Base-by-base conservation (phyloP, 2,329 filamentous ascomycete species). In the Claviceps arundinis region DNA sequence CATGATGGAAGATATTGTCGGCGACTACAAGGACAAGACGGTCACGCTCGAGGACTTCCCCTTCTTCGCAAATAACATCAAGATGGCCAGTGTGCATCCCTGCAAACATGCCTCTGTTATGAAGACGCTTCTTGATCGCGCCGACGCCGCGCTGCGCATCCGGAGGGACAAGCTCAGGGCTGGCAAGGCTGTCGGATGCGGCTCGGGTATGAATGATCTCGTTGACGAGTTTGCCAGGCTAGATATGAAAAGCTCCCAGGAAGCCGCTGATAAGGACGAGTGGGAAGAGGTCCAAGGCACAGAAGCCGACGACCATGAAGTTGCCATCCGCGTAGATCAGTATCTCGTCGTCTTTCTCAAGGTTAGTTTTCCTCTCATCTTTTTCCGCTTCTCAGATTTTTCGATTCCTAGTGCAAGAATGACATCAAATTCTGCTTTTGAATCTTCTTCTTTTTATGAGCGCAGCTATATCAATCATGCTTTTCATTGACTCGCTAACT, bases 71-170 rank as follows among this genome's bases (percentile, higher is more conserved):
- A 85, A 87, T 63, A 84, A 83, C 60, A 82, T 96, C 65, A 95
- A 96, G 74, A 98, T 96, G 80, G 93, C 91, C 37, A 93, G 86
- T 37, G 87, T 98, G 14, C 93, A 98, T 64, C 93, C 93, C 3
- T 98, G 93, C 79, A 94, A 93, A 66, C 93, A 98, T 66, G 93
- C 93, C 9, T 86, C 86, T 30, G 93, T 98, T 60, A 98, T 98
- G 93, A 98, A 97, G 72, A 88, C 88, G 22, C 80, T 98, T 4
- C 84, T 98, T 41, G 93, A 97, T 68, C 88, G 93, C 38, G 93
- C 93, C 47, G 91, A 98, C 65, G 89, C 89, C 22, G 91, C 91
- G 0, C 77, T 97, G 51, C 95, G 95, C 67, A 79, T 95, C 51
- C 83, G 91, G 22, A 78, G 89, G 45, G 86, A 91, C 61, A 95